phyloP scores from a whole-genome alignment of 768 basidiomycete genomes.

The Paxillus rubicundulus region DNA sequence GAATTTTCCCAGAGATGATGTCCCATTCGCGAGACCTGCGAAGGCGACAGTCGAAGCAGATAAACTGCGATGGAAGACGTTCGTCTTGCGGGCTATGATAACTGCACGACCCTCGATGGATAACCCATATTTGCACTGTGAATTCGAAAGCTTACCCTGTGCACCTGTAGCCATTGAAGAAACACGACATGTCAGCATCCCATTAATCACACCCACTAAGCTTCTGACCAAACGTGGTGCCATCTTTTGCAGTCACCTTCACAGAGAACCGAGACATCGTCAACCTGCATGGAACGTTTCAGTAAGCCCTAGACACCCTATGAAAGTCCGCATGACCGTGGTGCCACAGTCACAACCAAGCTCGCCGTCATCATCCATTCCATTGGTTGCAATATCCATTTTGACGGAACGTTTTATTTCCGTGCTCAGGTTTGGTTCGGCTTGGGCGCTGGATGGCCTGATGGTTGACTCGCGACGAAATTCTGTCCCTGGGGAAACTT shows the following conservation, averaged over 20 bases:
- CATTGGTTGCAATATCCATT: conserved; percentile 10
- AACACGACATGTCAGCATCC: background rate
- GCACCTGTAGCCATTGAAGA: conserved; percentile 27
- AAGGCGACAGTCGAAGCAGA: conserved; percentile 77
- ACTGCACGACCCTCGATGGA: conserved; percentile 31
- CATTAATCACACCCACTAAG: background rate
- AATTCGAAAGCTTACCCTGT: conserved; percentile 33
- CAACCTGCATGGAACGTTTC: conserved; percentile 38
- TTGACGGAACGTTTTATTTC: background rate
- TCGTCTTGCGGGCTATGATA: conserved; percentile 60
- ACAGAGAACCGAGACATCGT: conserved; percentile 59
- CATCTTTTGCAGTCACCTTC: conserved; percentile 71
- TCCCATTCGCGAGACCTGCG: conserved; percentile 67
- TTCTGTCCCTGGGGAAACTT: conserved; percentile 15
- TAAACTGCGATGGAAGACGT: conserved; percentile 57
- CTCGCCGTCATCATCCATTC: conserved; percentile 34
- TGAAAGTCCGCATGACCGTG: conserved; percentile 32
- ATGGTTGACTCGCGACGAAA: conserved; percentile 26
- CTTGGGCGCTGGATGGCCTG: conserved; percentile 26
- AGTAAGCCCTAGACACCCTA: background rate
- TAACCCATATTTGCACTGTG: background rate
- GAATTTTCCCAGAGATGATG: conserved; percentile 57
- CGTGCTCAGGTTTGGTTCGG: background rate
- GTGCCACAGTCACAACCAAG: conserved; percentile 73
- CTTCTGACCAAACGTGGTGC: conserved; percentile 72